Percentiles rank a stretch among this genome's conserved stretches.
Evolutionary conservation across 2,329 filamentous ascomycete species (phyloP).

Genomic region (Elsinoe arachidis): DNA sequence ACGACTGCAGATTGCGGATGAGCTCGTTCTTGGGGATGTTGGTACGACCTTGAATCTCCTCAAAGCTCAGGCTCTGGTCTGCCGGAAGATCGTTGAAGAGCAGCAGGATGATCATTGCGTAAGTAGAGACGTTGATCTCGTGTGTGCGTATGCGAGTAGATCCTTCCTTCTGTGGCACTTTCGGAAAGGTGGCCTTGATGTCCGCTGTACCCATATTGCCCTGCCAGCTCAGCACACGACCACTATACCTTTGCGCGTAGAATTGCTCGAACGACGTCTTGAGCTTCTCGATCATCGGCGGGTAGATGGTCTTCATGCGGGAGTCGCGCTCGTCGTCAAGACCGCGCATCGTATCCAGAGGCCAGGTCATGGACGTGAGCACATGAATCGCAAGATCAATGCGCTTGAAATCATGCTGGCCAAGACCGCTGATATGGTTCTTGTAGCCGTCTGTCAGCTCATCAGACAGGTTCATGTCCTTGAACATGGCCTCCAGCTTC

Average conservation of each 20-base stretch:
- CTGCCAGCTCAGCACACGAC: conserved; percentile 80
- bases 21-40: conserved; percentile 70
- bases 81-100: conserved; percentile 72
- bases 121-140: conserved; percentile 86
- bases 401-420: conserved; percentile 49
- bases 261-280: conserved; percentile 82
- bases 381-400: conserved; percentile 79
- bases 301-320: conserved; percentile 58
- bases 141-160: conserved; percentile 63
- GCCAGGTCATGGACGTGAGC: conserved; percentile 91
- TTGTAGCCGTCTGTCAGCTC: conserved; percentile 74
- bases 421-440: conserved; percentile 53
- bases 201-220: conserved; percentile 73
- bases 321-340: conserved; percentile 41
- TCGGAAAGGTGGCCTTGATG: conserved; percentile 68
- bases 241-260: conserved; percentile 80
- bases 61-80: conserved; percentile 47
- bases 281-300: conserved; percentile 61
- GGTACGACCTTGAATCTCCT: conserved; percentile 76
- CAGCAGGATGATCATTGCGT: conserved; percentile 80
- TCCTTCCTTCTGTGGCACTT: conserved; percentile 61
- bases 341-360: conserved; percentile 71
- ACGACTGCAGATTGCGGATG: conserved; percentile 66
- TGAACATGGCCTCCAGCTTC: conserved; percentile 96
- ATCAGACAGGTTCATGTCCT: conserved; percentile 81